Conservation (phyloP, 2,329 filamentous ascomycete genomes). For the Ophiostoma quercus region DNA sequence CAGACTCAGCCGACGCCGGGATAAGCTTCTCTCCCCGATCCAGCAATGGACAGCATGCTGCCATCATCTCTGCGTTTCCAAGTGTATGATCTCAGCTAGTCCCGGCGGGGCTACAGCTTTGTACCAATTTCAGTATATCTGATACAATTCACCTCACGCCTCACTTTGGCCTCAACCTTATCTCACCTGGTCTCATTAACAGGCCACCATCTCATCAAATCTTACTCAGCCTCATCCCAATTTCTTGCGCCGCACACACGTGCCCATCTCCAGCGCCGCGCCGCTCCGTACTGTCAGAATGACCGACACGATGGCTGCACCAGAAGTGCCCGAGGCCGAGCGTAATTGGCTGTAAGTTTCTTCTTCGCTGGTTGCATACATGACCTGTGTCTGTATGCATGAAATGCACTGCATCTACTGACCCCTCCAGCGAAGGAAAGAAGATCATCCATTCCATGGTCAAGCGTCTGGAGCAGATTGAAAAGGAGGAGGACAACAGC, state of each 20-base stretch:
- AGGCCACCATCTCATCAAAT: background rate
- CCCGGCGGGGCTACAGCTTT: slow-evolving; percentile 10
- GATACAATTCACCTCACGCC: background rate
- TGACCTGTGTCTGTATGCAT: background rate
- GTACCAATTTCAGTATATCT: slow-evolving; percentile 2
- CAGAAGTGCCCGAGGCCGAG: slow-evolving; percentile 24
- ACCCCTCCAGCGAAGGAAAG: slow-evolving; percentile 27
- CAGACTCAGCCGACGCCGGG: slow-evolving; percentile 19
- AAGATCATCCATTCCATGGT: slow-evolving; percentile 26
- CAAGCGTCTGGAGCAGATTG: slow-evolving; percentile 28
- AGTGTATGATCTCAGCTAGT: slow-evolving; percentile 28
- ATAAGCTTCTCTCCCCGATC: slow-evolving; percentile 16
- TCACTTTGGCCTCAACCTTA: slow-evolving; percentile 11
- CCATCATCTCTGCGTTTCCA: slow-evolving; percentile 17
- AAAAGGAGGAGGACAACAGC: slow-evolving; percentile 26
- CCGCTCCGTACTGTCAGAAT: background rate
- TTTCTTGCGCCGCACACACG: background rate
- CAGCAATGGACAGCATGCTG: slow-evolving; percentile 27
- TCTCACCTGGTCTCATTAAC: slow-evolving; percentile 17
- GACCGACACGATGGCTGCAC: slow-evolving; percentile 2
- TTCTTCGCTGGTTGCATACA: background rate
- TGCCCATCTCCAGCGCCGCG: slow-evolving; percentile 14
- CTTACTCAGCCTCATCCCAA: background rate
- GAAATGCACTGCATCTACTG: background rate
- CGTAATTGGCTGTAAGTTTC: slow-evolving; percentile 26